These are phyloP conservation scores for Candida piceae DNA, from an alignment of 805 yeast genomes.

Conservation along the genomic window DNA sequence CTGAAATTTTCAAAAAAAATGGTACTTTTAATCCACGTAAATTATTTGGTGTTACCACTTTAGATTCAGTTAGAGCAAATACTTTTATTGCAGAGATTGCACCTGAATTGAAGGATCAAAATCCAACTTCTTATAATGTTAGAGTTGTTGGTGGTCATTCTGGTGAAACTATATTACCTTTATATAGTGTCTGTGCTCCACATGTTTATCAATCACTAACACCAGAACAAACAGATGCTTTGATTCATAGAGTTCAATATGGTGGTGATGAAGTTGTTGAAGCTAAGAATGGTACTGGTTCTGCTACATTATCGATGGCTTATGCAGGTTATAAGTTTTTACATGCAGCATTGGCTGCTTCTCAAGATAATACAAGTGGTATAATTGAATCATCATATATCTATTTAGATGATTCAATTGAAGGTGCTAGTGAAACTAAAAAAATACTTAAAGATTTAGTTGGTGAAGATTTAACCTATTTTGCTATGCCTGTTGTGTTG, in stretches of 20 bases:
- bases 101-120: constrained; percentile 29
- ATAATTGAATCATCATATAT: constrained; percentile 67
- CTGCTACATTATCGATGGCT: constrained; percentile 92
- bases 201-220: constrained; percentile 24
- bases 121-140: constrained; percentile 51
- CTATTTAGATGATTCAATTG: constrained; percentile 41
- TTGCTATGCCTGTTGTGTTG: constrained; percentile 60
- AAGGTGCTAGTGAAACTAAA: constrained; percentile 49
- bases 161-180: constrained; percentile 90
- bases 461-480: constrained; percentile 34
- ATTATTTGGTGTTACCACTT: constrained; percentile 83
- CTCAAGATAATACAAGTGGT: constrained; percentile 58
- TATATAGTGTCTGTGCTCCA: constrained; percentile 46
- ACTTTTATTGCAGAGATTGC: constrained; percentile 62
- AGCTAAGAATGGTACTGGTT: constrained; percentile 92
- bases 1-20: constrained; percentile 65
- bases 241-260: constrained; percentile 84
- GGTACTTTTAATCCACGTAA: constrained; percentile 66
- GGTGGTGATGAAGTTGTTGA: constrained; percentile 96
- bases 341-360: constrained; percentile 58
- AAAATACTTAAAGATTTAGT: constrained; percentile 34
- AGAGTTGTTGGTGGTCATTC: constrained; percentile 94
- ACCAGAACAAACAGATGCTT: constrained; percentile 41
- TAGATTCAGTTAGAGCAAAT: constrained; percentile 85
- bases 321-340: constrained; percentile 80